Percentiles rank a stretch among this genome's conserved stretches.
Conservation (phyloP, 176 grass and related monocot species). For the Coix lacrymajobi region DNA sequence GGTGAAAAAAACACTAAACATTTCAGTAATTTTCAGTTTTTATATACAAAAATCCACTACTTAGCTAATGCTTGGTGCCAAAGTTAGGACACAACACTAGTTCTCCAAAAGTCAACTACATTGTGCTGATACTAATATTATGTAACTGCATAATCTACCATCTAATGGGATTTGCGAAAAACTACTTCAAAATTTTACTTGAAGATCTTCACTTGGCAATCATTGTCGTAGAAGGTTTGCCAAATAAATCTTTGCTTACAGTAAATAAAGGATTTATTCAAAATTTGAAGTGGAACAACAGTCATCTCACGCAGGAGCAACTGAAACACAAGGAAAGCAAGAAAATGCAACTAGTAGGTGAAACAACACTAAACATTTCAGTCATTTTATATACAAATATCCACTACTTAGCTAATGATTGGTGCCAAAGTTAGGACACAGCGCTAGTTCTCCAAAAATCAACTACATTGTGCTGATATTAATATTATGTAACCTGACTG, state of each 20-base stretch:
- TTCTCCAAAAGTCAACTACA: too few relatives aligned
- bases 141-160: too few relatives aligned
- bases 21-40: too few relatives aligned
- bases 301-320: not conserved
- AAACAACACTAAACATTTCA: not conserved
- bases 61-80: too few relatives aligned
- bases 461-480: not conserved
- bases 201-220: not conserved
- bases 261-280: not conserved
- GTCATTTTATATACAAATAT: not conserved
- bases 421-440: not conserved
- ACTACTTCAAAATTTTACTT: not conserved
- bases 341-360: not conserved
- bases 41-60: too few relatives aligned
- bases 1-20: too few relatives aligned
- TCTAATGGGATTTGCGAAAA: not conserved
- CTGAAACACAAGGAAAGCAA: not conserved
- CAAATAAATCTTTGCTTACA: not conserved
- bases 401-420: not conserved
- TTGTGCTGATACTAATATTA: too few relatives aligned
- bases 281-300: not conserved
- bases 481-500: not conserved
- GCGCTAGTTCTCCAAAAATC: not conserved
- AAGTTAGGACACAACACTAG: too few relatives aligned
- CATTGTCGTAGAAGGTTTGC: not conserved